Base-by-base conservation (phyloP, 495 filamentous ascomycete species). In the Trichoderma parareesei region DNA sequence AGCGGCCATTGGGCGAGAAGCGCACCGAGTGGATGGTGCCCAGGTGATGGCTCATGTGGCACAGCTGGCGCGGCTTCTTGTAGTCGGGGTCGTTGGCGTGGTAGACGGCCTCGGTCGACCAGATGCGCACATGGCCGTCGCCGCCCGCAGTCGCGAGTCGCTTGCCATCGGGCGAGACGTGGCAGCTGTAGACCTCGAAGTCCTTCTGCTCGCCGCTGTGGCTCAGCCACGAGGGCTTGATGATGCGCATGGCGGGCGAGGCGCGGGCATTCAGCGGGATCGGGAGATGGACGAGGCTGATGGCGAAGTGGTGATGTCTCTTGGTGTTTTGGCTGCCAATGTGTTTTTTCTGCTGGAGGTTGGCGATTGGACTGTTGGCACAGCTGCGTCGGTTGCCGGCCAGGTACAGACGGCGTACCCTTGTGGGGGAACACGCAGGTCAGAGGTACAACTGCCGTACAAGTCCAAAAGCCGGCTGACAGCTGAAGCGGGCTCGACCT, bases 101-200 rank as follows among this genome's bases (percentile, higher is more conserved):
- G 76, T 88, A 87, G 70, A 98, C 92, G 55, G 94, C 91, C 67
- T 96, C 91, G 38, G 89, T 96, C 49, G 94, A 97, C 94, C 94
- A 98, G 67, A 98, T 90, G 40, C 94, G 89, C 66, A 98, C 93
- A 71, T 95, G 90, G 73, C 94, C 93, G 85, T 98, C 94, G 87
- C 93, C 93, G 70, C 90, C 93, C 66, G 91, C 94, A 8, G 95
- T 97, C 40, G 93, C 94, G 63, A 99, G 81, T 65, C 94, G 84
- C 67, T 84, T 87, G 68, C 92, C 93, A 78, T 98, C 95, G 7
- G 94, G 92, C 14, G 93, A 98, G 65, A 98, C 86, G 80, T 98
- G 91, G 76, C 93, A 96, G 72, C 90, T 95, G 77, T 97, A 99
- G 66, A 97, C 92, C 76, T 98, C 95, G 75, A 94, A 94, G 71